phyloP scores from a whole-genome alignment of 768 basidiomycete genomes.

The Lactifluus volemus region DNA sequence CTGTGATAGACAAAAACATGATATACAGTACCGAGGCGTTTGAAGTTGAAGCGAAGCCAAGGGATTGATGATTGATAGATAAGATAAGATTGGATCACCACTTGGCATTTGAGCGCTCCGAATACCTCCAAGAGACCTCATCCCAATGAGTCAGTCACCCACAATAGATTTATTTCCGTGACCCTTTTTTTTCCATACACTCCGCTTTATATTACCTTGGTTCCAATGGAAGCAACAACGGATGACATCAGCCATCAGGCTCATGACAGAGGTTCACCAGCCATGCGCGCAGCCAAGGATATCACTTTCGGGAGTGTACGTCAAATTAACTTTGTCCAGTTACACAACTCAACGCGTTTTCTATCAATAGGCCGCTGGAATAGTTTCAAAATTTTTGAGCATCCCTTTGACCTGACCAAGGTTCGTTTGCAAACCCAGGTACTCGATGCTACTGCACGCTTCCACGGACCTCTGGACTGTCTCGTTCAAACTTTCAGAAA shows the following conservation, averaged over 20 bases:
- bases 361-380: slow-evolving; percentile 63
- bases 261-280: slow-evolving; percentile 14
- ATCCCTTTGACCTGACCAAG: slow-evolving; percentile 93
- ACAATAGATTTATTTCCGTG: background rate
- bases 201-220: background rate
- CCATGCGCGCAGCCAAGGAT: slow-evolving; percentile 24
- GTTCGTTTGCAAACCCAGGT: slow-evolving; percentile 91
- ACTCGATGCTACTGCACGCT: slow-evolving; percentile 57
- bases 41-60: too few relatives aligned
- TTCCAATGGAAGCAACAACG: slow-evolving; percentile 21
- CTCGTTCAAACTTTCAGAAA: slow-evolving; percentile 68
- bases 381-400: slow-evolving; percentile 86
- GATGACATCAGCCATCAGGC: slow-evolving; percentile 14
- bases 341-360: background rate
- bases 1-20: too few relatives aligned
- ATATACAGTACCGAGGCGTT: too few relatives aligned
- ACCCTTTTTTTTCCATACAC: background rate
- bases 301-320: slow-evolving; percentile 25
- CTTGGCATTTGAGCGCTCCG: background rate
- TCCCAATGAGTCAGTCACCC: background rate
- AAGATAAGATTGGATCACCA: background rate
- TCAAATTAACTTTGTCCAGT: background rate
- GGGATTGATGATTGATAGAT: background rate
- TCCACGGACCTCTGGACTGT: slow-evolving; percentile 84
- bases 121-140: background rate